Conservation (phyloP, 1,139 yeast genomes). For the Yamadazyma membranifaciens region DNA sequence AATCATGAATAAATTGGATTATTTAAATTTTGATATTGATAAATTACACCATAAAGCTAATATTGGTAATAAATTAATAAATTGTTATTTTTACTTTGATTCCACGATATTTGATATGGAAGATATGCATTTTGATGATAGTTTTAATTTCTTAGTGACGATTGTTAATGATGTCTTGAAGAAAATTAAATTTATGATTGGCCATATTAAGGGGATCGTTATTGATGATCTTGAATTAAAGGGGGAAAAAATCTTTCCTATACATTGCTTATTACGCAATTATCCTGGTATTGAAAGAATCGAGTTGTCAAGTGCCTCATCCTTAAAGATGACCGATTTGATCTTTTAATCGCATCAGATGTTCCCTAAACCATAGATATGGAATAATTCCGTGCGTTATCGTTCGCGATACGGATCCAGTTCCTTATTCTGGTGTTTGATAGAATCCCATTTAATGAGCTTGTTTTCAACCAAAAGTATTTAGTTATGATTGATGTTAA, state of each 20-base stretch:
- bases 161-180: conserved; percentile 38
- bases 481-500: conserved; percentile 3
- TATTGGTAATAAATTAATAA: conserved; percentile 8
- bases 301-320: conserved; percentile 25
- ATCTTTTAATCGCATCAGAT: conserved; percentile 2
- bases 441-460: background rate
- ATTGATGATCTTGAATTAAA: conserved; percentile 33
- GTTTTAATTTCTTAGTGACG: conserved; percentile 30
- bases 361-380: background rate
- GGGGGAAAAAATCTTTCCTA: conserved; percentile 34
- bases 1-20: conserved; percentile 10
- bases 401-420: background rate
- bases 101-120: conserved; percentile 21
- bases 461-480: background rate
- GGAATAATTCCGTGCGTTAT: background rate
- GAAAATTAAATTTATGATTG: conserved; percentile 33
- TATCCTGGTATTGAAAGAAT: conserved; percentile 35
- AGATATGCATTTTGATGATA: conserved; percentile 13
- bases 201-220: conserved; percentile 30
- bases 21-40: conserved; percentile 7
- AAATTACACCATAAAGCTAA: conserved; percentile 1
- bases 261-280: conserved; percentile 30
- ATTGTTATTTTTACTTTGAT: conserved; percentile 36
- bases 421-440: too few species aligned
- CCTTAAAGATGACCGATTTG: conserved; percentile 10